A percentile compares a stretch with the other conserved stretches of the same genome.
Evolutionary conservation across 352 stramenopile genomes (phyloP).

Genomic region (Globisporangium paddicum): DNA sequence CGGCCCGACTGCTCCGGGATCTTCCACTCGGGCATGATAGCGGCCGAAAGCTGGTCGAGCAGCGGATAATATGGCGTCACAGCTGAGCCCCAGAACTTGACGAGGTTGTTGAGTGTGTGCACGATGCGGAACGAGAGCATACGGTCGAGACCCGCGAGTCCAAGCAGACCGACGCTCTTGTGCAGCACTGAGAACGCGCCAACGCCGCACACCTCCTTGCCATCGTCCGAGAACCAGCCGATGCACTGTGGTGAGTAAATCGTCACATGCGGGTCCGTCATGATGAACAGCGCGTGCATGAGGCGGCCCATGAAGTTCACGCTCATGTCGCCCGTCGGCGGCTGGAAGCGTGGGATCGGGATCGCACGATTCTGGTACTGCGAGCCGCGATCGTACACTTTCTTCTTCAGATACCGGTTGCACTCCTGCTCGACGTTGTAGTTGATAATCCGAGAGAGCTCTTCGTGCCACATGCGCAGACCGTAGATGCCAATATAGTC

Average conservation of each 20-base stretch:
- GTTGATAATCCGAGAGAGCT: conserved; percentile 92
- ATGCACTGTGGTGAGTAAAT: conserved; percentile 91
- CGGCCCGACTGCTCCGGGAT: conserved; percentile 81
- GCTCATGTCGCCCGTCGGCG: conserved; percentile 76
- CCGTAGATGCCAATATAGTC: conserved; percentile 95
- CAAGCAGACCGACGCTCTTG: conserved; percentile 88
- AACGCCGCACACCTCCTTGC: conserved; percentile 86
- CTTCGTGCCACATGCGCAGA: conserved; percentile 94
- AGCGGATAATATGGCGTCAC: conserved; percentile 89
- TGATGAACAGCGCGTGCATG: conserved; percentile 89
- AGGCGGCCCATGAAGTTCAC: conserved; percentile 94
- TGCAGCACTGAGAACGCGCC: conserved; percentile 87
- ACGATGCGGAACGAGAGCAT: conserved; percentile 93
- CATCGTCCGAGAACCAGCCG: conserved; percentile 89
- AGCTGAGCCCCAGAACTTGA: conserved; percentile 90
- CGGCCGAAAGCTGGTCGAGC: conserved; percentile 84
- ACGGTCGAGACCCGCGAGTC: conserved; percentile 89
- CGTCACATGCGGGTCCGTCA: conserved; percentile 89
- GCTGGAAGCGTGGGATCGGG: conserved; percentile 90
- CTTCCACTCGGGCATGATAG: conserved; percentile 85
- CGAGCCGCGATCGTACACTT: conserved; percentile 88
- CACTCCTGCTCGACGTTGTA: conserved; percentile 96
- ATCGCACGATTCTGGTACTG: conserved; percentile 91
- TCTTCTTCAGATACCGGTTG: conserved; percentile 95
- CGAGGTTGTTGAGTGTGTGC: conserved; percentile 91